These are phyloP conservation scores for Raddia guianensis DNA, from an alignment of 176 grass and related monocot species.

Conservation along the genomic window DNA sequence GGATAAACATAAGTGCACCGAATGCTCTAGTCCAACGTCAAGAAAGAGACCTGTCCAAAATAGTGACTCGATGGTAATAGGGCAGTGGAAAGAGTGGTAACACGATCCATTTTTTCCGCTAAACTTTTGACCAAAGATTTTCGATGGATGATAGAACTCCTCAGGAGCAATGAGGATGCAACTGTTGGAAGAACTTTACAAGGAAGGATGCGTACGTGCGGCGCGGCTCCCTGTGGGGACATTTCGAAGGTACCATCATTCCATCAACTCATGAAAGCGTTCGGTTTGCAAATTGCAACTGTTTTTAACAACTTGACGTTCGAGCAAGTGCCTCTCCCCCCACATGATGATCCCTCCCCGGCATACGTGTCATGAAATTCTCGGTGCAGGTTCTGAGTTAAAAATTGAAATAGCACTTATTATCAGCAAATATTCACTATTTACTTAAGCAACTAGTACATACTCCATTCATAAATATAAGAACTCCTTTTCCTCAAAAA, in stretches of 20 bases:
- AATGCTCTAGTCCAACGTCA: slow-evolving; percentile 11
- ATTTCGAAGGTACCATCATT: slow-evolving; percentile 40
- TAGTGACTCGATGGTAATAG: slow-evolving; percentile 8
- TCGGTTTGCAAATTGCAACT: background rate
- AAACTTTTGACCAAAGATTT: slow-evolving; percentile 42
- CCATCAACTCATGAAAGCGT: slow-evolving; percentile 30
- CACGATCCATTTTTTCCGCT: slow-evolving; percentile 52
- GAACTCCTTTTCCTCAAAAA: too few relatives aligned
- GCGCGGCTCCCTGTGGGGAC: background rate
- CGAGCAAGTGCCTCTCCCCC: slow-evolving; percentile 35
- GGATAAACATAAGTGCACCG: background rate
- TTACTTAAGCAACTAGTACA: too few relatives aligned
- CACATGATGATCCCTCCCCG: background rate
- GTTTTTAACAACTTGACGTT: slow-evolving; percentile 41
- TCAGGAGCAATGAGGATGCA: slow-evolving; percentile 11
- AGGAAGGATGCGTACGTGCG: slow-evolving; percentile 19
- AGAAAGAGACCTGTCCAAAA: slow-evolving; percentile 39
- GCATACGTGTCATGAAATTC: slow-evolving; percentile 25
- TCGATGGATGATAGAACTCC: background rate
- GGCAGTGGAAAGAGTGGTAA: slow-evolving; percentile 26
- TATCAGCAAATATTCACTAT: too few relatives aligned
- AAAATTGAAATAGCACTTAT: background rate
- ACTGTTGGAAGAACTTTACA: slow-evolving; percentile 19
- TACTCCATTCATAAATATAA: too few relatives aligned
- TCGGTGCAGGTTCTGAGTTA: slow-evolving; percentile 23